Conservation (phyloP, 345 rosid genomes). For the Populus deltoides region DNA sequence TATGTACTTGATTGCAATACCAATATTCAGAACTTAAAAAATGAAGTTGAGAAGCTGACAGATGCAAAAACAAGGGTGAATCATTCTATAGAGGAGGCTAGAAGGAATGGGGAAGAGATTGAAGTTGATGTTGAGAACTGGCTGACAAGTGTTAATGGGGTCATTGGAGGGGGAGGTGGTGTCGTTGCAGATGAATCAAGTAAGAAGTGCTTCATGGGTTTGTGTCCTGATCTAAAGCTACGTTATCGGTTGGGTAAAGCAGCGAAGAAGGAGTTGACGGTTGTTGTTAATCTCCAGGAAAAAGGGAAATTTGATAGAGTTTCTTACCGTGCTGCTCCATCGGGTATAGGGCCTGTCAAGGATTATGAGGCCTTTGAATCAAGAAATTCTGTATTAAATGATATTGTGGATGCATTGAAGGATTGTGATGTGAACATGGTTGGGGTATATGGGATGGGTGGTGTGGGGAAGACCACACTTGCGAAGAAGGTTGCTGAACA, state of each 20-base stretch:
- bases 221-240: neutral
- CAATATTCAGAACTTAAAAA: neutral
- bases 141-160: neutral
- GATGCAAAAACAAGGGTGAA: neutral
- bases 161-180: neutral
- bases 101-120: neutral
- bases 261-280: neutral
- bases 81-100: constrained; percentile 1
- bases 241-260: neutral
- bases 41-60: neutral
- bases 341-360: too few species aligned
- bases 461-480: too few species aligned
- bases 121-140: neutral
- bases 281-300: neutral
- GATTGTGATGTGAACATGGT: too few species aligned
- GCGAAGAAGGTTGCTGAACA: too few species aligned
- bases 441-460: too few species aligned
- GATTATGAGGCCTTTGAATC: too few species aligned
- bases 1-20: neutral
- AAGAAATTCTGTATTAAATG: too few species aligned
- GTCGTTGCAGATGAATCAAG: neutral
- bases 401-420: too few species aligned
- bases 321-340: too few species aligned
- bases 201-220: neutral
- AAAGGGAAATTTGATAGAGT: neutral